Evolutionary conservation across 768 basidiomycete species (phyloP).

Genomic region (Tylopilus balloui): DNA sequence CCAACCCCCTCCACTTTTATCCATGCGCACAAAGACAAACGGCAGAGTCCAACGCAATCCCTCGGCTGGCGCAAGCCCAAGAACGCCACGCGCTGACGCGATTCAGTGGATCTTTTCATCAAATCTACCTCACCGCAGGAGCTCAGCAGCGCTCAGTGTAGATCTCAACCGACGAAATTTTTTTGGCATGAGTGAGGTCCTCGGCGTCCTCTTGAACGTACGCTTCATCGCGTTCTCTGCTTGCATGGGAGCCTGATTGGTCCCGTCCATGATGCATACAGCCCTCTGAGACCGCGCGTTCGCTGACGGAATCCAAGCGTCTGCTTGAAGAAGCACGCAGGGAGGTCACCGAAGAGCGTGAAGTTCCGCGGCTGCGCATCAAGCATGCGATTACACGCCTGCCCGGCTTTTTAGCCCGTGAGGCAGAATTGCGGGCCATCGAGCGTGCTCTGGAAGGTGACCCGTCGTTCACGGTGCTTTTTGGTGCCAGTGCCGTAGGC

Average conservation of each 20-base stretch:
- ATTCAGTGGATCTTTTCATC: conserved; percentile 74
- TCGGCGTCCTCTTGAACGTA: conserved; percentile 73
- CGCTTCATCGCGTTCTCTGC: conserved; percentile 21
- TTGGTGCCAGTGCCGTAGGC: conserved; percentile 77
- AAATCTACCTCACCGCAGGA: conserved; percentile 60
- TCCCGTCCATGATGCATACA: conserved; percentile 29
- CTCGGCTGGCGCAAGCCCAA: conserved; percentile 22
- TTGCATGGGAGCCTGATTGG: conserved; percentile 7
- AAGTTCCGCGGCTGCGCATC: conserved; percentile 59
- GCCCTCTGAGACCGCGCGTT: conserved; percentile 77
- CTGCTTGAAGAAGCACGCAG: conserved; percentile 73
- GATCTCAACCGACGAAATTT: conserved; percentile 66
- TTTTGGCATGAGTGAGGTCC: conserved; percentile 77
- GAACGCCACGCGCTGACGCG: conserved; percentile 35
- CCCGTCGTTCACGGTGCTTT: conserved; percentile 75
- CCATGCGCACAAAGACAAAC: conserved; percentile 26
- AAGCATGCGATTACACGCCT: conserved; percentile 77
- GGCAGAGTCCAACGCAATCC: conserved; percentile 25
- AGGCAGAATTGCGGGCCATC: conserved; percentile 59
- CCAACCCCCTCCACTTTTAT: conserved; percentile 5
- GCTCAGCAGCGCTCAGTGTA: conserved; percentile 53
- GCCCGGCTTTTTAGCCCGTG: conserved; percentile 69
- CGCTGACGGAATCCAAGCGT: conserved; percentile 70
- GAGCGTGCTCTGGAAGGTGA: conserved; percentile 62
- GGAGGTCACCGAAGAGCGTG: conserved; percentile 66